phyloP scores from a whole-genome alignment of 1,284 basidiomycete genomes.

The Microbotryum scabiosae region DNA sequence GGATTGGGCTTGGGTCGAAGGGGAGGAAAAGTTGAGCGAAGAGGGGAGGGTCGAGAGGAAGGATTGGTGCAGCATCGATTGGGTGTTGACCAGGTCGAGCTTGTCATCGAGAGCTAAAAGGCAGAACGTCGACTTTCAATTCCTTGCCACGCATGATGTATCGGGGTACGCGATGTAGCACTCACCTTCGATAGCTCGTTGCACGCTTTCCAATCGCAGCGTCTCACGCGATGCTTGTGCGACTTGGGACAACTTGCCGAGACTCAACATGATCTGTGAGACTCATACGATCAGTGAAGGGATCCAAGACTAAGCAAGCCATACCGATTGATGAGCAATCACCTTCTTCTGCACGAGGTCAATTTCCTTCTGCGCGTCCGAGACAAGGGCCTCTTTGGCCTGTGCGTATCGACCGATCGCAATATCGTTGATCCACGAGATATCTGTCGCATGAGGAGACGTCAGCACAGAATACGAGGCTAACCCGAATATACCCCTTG shows the following conservation, averaged over 20 bases:
- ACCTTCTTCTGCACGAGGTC: slow-evolving; percentile 62
- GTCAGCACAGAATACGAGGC: neutral
- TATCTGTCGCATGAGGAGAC: slow-evolving; percentile 6
- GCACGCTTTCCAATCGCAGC: slow-evolving; percentile 30
- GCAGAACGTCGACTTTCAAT: neutral
- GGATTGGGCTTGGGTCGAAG: slow-evolving; percentile 38
- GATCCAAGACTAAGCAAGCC: neutral
- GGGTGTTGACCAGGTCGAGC: slow-evolving; percentile 50
- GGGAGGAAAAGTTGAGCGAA: slow-evolving; percentile 31
- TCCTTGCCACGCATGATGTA: slow-evolving; percentile 16
- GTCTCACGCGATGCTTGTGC: slow-evolving; percentile 52
- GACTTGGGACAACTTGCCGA: slow-evolving; percentile 78
- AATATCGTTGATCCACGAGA: slow-evolving; percentile 84
- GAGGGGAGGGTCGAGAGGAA: slow-evolving; percentile 26
- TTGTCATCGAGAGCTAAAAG: slow-evolving; percentile 44
- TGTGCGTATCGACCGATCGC: slow-evolving; percentile 57
- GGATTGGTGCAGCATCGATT: slow-evolving; percentile 39
- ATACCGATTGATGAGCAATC: neutral
- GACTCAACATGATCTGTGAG: slow-evolving; percentile 71
- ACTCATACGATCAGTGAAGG: slow-evolving; percentile 16
- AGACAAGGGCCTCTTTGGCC: slow-evolving; percentile 58
- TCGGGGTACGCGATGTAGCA: neutral
- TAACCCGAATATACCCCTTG: neutral
- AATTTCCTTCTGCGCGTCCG: slow-evolving; percentile 52
- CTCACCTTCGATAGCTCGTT: slow-evolving; percentile 38